Evolutionary conservation across 1,284 basidiomycete genomes (phyloP).

Genomic region (Spongispora temasekensis): DNA sequence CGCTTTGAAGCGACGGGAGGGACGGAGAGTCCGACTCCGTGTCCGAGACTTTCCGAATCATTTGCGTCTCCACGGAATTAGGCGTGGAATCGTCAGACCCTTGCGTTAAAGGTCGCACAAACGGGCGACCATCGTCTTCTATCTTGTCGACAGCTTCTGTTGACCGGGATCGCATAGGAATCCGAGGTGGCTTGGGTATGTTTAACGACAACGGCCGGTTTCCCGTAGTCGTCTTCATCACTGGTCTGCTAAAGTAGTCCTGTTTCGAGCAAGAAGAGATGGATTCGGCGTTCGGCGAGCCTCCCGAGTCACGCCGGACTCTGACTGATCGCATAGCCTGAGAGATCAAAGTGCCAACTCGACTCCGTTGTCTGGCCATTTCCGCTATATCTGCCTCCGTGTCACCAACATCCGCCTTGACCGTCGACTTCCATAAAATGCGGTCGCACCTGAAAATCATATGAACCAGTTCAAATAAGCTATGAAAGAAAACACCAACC

Average conservation of each 20-base stretch:
- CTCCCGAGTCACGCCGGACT: conserved; percentile 42
- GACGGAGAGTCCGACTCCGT: conserved; percentile 10
- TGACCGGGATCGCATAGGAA: conserved; percentile 16
- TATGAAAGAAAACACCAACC: conserved; percentile 42
- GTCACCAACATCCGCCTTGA: conserved; percentile 44
- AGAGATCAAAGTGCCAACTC: conserved; percentile 54
- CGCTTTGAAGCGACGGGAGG: conserved; percentile 12
- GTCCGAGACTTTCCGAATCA: conserved; percentile 6
- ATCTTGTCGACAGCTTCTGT: conserved; percentile 18
- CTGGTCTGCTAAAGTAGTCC: conserved; percentile 25
- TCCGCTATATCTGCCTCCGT: conserved; percentile 42
- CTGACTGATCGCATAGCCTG: conserved; percentile 54
- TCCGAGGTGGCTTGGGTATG: conserved; percentile 22
- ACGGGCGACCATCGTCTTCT: conserved; percentile 3
- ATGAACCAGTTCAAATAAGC: background rate
- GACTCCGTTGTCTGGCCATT: conserved; percentile 40
- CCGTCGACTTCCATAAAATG: conserved; percentile 75
- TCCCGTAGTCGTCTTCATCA: conserved; percentile 11
- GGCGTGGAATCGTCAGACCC: conserved; percentile 20
- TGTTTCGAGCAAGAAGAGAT: conserved; percentile 16
- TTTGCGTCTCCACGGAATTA: conserved; percentile 17
- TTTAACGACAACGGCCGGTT: conserved; percentile 26
- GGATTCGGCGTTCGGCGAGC: conserved; percentile 36
- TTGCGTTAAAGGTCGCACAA: conserved; percentile 9
- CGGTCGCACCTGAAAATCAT: conserved; percentile 75